Evolutionary conservation across 768 basidiomycete species (phyloP), one percentile per base, ranked within the genome.

Genomic region (Mycena leptocephala): DNA sequence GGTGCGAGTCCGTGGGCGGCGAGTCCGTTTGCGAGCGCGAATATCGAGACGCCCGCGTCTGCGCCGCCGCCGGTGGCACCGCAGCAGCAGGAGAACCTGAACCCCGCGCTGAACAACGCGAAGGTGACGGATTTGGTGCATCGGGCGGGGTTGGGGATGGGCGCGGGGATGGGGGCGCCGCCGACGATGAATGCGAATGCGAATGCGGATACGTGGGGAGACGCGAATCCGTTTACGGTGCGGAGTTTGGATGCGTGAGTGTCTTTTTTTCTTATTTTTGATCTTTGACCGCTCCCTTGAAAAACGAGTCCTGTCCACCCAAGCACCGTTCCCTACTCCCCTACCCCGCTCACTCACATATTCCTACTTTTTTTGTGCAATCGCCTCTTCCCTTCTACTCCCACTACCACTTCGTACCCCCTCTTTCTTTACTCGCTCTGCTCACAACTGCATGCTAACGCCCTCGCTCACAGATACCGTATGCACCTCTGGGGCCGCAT

Each of bases 401-500:
- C n/a, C n/a, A n/a, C n/a, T n/a, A n/a, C n/a, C n/a, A n/a, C n/a
- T n/a, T n/a, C n/a, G n/a, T n/a, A n/a, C n/a, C n/a, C n/a, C n/a
- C n/a, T n/a, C n/a, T n/a, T n/a, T n/a, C n/a, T n/a, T n/a, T n/a
- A n/a, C n/a, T n/a, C n/a, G n/a, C n/a, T n/a, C n/a, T n/a, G n/a
- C n/a, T n/a, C n/a, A n/a, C n/a, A n/a, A n/a, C n/a, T 30, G 28
- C 24, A 51, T 56, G 28, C 55, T 58, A 32, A 58, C 55, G 55
- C 20, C 13, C 53, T 32, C n/a, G n/a, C 71, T 69, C 48, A 74
- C 76, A 92, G 91, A 14, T 94, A 94, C 82, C 91, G 97, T 48
- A 97, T 97, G 95, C 97, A 98, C 76, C 88, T 98, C 0, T 98
- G 97, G 97, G 92, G 93, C 39, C 92, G 94, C 85, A 95, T 98